Conservation (phyloP, 2,329 filamentous ascomycete genomes). For the Trichoderma arundinaceum region DNA sequence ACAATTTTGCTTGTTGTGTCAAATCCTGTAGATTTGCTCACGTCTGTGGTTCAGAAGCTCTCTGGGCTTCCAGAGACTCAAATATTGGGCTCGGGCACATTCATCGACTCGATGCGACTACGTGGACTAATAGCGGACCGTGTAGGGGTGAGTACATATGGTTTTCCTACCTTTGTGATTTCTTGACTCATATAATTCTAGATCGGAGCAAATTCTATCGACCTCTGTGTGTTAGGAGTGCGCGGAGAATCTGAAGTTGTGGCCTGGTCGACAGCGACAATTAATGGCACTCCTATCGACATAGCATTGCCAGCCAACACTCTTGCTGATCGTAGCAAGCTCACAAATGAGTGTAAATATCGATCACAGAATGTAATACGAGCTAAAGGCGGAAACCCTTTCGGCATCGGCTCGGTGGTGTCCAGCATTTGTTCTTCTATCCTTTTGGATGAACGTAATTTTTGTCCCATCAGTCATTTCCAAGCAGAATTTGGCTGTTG, state of each 20-base stretch:
- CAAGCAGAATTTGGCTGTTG: conserved; percentile 54
- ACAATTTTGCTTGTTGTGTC: conserved; percentile 42
- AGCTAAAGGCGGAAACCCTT: conserved; percentile 57
- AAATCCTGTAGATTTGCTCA: conserved; percentile 57
- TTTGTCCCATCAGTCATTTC: conserved; percentile 56
- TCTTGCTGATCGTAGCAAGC: conserved; percentile 39
- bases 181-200: background rate
- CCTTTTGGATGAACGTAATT: conserved; percentile 53
- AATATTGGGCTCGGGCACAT: conserved; percentile 60
- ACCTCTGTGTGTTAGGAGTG: conserved; percentile 37
- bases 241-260: conserved; percentile 37
- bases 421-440: conserved; percentile 57
- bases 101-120: conserved; percentile 57
- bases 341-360: conserved; percentile 51
- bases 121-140: conserved; percentile 49
- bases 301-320: conserved; percentile 31
- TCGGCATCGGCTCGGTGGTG: conserved; percentile 56
- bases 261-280: conserved; percentile 37
- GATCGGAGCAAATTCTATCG: conserved; percentile 21
- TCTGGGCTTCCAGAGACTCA: conserved; percentile 55
- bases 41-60: conserved; percentile 54
- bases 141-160: conserved; percentile 15
- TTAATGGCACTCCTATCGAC: conserved; percentile 34
- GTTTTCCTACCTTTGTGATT: background rate
- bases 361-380: conserved; percentile 50